Base-by-base conservation (phyloP, 768 basidiomycete genomes). In the Kwoniella heveanensis region DNA sequence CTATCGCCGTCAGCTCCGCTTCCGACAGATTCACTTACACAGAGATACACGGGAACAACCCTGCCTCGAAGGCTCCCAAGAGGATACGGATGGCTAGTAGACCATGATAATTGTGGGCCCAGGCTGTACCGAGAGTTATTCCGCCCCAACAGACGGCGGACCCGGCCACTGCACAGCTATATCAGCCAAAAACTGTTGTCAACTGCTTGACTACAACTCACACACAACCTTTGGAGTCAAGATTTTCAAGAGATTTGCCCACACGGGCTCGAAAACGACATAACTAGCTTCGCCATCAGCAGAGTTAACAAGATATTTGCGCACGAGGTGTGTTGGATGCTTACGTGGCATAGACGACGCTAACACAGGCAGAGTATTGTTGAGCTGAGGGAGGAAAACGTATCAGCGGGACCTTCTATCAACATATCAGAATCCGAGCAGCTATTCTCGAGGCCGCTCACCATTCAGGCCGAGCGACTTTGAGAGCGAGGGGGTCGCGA, bases 21-120 rank as follows among this genome's bases (percentile, higher is more conserved):
- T 27, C 52, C 46, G 47, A n/a, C 10, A 57, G 10, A 19, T 17
- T 15, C 2, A 53, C 52, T n/a, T 53, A 53, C 26, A 44, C 55
- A 46, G 44, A 54, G 51, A 69, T 52, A 22, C 65, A 57, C 1
- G 68, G 68, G 39, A 65, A 55, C 19, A 66, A 22, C 25, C 68
- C 68, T 12, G 68, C 65, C 39, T 70, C 68, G 32, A 70, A 59
- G 21, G 67, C 54, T 2, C 66, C 69, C 19, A 68, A 53, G 2
- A 68, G 57, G 48, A 68, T 50, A 26, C 69, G 54, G 21, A 62
- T 56, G 19, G 58, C 66, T 13, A 62, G 51, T 22, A 65, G 60
- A 21, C 67, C 62, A 56, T 54, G 39, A 48, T 62, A 65, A 27
- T 69, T 69, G 36, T 61, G 61, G 47, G 51, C 58, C 36, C 57